Percentiles rank a stretch among this genome's conserved stretches.
Conservation (phyloP, 2,329 filamentous ascomycete species). For the Moelleriella libera region DNA sequence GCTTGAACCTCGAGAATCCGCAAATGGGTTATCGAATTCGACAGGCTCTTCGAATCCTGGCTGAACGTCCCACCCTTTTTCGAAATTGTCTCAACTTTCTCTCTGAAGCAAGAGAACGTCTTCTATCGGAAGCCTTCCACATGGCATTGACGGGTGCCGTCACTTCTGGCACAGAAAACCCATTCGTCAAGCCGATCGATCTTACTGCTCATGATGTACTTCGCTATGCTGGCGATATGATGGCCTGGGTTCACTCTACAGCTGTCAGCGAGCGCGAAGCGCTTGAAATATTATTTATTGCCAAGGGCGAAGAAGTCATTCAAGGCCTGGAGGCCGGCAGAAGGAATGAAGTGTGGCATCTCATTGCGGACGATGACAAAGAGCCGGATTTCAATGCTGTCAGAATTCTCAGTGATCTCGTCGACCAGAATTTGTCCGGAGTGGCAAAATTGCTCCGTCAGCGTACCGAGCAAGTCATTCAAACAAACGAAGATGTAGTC, state of each 20-base stretch:
- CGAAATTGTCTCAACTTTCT: slow-evolving; percentile 90
- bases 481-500: slow-evolving; percentile 81
- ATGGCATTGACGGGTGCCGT: slow-evolving; percentile 66
- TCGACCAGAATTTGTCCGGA: slow-evolving; percentile 72
- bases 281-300: slow-evolving; percentile 79
- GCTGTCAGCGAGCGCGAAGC: slow-evolving; percentile 90
- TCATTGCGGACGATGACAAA: slow-evolving; percentile 42
- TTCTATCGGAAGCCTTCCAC: slow-evolving; percentile 81
- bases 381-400: slow-evolving; percentile 55
- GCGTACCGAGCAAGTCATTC: slow-evolving; percentile 79
- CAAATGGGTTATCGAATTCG: slow-evolving; percentile 80
- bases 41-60: slow-evolving; percentile 69
- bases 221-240: slow-evolving; percentile 90
- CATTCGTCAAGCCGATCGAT: slow-evolving; percentile 76
- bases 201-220: slow-evolving; percentile 83
- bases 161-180: slow-evolving; percentile 41
- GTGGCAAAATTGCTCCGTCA: slow-evolving; percentile 78
- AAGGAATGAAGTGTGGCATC: slow-evolving; percentile 73
- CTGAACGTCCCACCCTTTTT: slow-evolving; percentile 80
- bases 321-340: slow-evolving; percentile 67
- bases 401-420: slow-evolving; percentile 70
- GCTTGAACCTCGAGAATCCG: slow-evolving; percentile 82
- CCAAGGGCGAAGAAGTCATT: slow-evolving; percentile 77
- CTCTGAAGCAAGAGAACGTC: slow-evolving; percentile 74
- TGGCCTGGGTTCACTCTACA: slow-evolving; percentile 91